These are phyloP conservation scores for Pilobolus umbonatus DNA, from an alignment of 192 early-diverging fungal species.

Conservation along the genomic window DNA sequence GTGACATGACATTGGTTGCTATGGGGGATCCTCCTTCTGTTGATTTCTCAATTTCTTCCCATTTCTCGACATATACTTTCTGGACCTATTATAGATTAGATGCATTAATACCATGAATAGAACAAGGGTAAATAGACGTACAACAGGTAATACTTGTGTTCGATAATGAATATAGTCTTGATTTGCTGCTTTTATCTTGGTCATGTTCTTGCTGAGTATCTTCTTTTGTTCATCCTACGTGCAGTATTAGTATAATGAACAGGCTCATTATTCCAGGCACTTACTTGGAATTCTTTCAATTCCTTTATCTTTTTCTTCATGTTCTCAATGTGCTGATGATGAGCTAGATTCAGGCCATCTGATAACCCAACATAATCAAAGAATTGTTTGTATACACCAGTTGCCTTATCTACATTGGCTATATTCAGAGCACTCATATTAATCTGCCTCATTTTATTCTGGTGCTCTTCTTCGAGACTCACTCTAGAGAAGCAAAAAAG, in stretches of 20 bases:
- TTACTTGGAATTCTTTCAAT: slow-evolving; percentile 10
- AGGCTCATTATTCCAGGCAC: background rate
- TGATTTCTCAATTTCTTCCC: slow-evolving; percentile 22
- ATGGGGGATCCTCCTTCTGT: no score
- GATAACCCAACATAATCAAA: slow-evolving; percentile 7
- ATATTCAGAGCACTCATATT: background rate
- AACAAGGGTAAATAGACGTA: background rate
- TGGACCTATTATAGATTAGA: slow-evolving; percentile 2
- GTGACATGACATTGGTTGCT: background rate
- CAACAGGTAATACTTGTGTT: slow-evolving; percentile 8
- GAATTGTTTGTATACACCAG: background rate
- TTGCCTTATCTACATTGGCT: background rate
- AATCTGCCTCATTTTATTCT: background rate
- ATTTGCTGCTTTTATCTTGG: slow-evolving; percentile 12
- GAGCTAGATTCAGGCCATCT: background rate
- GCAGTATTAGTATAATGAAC: background rate
- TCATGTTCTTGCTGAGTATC: background rate
- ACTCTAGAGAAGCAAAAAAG: background rate
- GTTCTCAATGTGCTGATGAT: slow-evolving; percentile 14
- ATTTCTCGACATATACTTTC: slow-evolving; percentile 15
- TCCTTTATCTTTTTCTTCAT: slow-evolving; percentile 12
- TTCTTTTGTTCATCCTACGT: slow-evolving; percentile 6
- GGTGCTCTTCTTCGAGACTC: background rate
- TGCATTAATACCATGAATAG: background rate
- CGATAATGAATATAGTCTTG: slow-evolving; percentile 11